Percentiles rank a stretch among this genome's conserved stretches.
phyloP scores from a whole-genome alignment of 2,329 filamentous ascomycete species.

The Trichoderma gracile region DNA sequence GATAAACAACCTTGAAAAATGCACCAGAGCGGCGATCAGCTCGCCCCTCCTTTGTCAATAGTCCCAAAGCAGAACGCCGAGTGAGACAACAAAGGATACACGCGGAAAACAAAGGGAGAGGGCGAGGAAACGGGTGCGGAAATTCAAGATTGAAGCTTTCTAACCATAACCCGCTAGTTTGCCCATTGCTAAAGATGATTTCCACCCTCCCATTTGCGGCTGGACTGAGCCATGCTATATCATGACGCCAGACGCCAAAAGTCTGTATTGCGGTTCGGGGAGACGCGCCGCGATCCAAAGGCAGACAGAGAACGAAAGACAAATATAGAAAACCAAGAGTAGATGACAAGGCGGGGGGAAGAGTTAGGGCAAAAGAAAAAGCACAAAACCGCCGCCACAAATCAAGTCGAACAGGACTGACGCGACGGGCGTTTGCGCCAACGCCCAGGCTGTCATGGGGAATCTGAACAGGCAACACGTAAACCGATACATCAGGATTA shows the following conservation, averaged over 20 bases:
- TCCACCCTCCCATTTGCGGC: constrained; percentile 6
- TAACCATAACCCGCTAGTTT: constrained; percentile 22
- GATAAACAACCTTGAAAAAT: not conserved
- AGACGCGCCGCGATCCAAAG: constrained; percentile 4
- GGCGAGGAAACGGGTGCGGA: too few relatives aligned
- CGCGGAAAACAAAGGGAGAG: not conserved
- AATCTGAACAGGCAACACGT: not conserved
- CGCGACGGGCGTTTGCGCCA: not conserved
- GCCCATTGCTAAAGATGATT: constrained; percentile 23
- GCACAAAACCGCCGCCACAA: not conserved
- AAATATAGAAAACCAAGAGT: not conserved
- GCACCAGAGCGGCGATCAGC: too few relatives aligned
- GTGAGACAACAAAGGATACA: not conserved
- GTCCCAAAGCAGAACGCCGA: not conserved
- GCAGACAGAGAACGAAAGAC: not conserved
- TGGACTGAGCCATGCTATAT: constrained; percentile 16
- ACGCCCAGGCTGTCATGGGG: not conserved
- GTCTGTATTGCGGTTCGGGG: constrained; percentile 9
- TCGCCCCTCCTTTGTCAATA: not conserved
- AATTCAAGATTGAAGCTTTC: constrained; percentile 21
- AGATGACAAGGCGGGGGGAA: not conserved
- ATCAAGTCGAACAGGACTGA: constrained; percentile 3
- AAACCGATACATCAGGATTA: constrained; percentile 3
- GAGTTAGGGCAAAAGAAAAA: not conserved
- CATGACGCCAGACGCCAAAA: constrained; percentile 24